phyloP scores from a whole-genome alignment of 2,329 filamentous ascomycete species.

The Talaromyces albobiverticillius region DNA sequence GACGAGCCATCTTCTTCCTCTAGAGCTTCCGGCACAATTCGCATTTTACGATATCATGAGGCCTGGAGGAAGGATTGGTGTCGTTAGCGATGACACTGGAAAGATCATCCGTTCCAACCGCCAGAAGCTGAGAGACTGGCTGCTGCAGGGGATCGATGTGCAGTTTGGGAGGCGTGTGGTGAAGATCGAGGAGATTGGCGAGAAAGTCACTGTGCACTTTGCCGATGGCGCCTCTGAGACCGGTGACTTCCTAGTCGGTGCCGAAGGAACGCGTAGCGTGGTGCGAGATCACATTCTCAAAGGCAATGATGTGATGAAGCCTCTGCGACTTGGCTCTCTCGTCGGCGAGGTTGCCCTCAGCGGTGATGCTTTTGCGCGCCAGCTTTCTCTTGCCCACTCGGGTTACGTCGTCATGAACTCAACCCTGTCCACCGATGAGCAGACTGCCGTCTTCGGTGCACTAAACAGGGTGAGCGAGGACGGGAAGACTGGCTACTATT shows the following conservation, averaged over 20 bases:
- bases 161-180: conserved; percentile 16
- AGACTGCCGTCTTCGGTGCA: neutral
- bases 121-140: neutral
- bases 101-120: neutral
- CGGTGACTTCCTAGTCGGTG: conserved; percentile 49
- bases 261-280: conserved; percentile 50
- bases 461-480: neutral
- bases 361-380: neutral
- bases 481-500: neutral
- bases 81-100: neutral
- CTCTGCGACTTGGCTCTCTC: neutral
- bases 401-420: neutral
- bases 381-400: neutral
- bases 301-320: neutral
- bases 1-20: neutral
- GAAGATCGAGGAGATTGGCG: conserved; percentile 30
- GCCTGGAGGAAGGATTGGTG: neutral
- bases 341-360: neutral
- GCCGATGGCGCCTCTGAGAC: conserved; percentile 42
- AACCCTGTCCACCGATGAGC: neutral
- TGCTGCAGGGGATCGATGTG: neutral
- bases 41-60: neutral
- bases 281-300: conserved; percentile 26
- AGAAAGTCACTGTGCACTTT: conserved; percentile 44
- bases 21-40: neutral